Evolutionary conservation across 371 early-diverging fungal genomes (phyloP).

Genomic region (Gilbertella persicaria): DNA sequence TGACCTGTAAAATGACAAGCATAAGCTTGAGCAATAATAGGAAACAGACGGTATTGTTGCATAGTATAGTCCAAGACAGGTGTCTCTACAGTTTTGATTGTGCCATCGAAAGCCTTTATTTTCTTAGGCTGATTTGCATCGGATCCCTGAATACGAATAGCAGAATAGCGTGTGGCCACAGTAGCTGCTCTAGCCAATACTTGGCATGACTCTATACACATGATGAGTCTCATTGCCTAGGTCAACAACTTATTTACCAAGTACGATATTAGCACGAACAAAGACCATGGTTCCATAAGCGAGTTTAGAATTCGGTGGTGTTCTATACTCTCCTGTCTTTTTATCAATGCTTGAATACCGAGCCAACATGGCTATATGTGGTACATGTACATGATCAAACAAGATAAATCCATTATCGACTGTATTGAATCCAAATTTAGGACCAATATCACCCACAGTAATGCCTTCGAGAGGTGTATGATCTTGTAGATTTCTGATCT

Average conservation of each 20-base stretch:
- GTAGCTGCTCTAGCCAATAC: slow-evolving; percentile 81
- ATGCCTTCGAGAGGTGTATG: slow-evolving; percentile 71
- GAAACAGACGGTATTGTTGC: slow-evolving; percentile 80
- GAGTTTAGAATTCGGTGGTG: slow-evolving; percentile 77
- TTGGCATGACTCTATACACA: slow-evolving; percentile 45
- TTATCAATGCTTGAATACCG: slow-evolving; percentile 67
- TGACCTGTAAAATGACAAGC: slow-evolving; percentile 78
- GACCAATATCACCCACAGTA: slow-evolving; percentile 80
- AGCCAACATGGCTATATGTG: slow-evolving; percentile 74
- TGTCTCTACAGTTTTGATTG: slow-evolving; percentile 56
- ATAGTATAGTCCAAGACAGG: slow-evolving; percentile 80
- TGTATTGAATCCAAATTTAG: slow-evolving; percentile 78
- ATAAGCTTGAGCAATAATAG: slow-evolving; percentile 78
- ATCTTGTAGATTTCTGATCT: slow-evolving; percentile 64
- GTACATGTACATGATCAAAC: slow-evolving; percentile 71
- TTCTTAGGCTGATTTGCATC: slow-evolving; percentile 55
- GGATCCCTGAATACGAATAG: slow-evolving; percentile 82
- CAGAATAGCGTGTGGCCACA: slow-evolving; percentile 78
- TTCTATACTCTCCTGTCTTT: slow-evolving; percentile 68
- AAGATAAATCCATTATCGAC: slow-evolving; percentile 87
- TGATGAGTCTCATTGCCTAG: not conserved
- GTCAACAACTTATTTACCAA: slow-evolving; percentile 32
- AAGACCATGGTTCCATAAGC: slow-evolving; percentile 84
- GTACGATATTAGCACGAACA: slow-evolving; percentile 67
- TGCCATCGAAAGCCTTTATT: slow-evolving; percentile 25